These are phyloP conservation scores for Euphorbia lathyris DNA, from an alignment of 345 rosid genomes.

Conservation along the genomic window DNA sequence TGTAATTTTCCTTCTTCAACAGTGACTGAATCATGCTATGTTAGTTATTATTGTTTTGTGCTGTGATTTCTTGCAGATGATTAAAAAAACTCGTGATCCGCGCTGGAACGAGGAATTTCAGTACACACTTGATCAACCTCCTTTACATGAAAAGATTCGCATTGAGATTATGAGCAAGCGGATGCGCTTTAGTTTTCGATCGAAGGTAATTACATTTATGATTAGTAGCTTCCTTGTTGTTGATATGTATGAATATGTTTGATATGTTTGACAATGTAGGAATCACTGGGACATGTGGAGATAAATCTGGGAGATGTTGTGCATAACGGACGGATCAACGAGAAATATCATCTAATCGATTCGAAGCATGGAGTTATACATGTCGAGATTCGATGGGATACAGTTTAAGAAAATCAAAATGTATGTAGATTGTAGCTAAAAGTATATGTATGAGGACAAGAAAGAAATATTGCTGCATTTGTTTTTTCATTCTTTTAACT, in stretches of 20 bases:
- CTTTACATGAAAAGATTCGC: slow-evolving; percentile 52
- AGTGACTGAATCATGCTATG: neutral
- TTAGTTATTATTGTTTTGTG: neutral
- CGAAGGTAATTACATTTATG: slow-evolving; percentile 43
- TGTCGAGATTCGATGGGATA: slow-evolving; percentile 71
- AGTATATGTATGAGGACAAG: too few relatives aligned
- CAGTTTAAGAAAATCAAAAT: slow-evolving; percentile 27
- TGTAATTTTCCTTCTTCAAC: neutral
- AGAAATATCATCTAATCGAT: slow-evolving; percentile 69
- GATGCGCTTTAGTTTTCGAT: slow-evolving; percentile 46
- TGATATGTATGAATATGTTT: neutral
- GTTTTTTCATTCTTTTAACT: too few relatives aligned
- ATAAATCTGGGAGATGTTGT: slow-evolving; percentile 75
- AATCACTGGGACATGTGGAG: slow-evolving; percentile 63
- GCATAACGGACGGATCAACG: slow-evolving; percentile 69
- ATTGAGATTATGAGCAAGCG: slow-evolving; percentile 61
- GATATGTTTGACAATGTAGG: slow-evolving; percentile 33
- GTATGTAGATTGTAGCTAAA: neutral
- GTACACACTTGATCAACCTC: slow-evolving; percentile 63
- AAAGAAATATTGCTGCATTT: neutral
- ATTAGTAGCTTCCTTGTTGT: neutral
- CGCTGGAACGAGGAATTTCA: slow-evolving; percentile 70
- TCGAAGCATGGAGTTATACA: slow-evolving; percentile 73
- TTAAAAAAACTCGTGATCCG: slow-evolving; percentile 56
- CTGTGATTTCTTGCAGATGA: slow-evolving; percentile 31